These are phyloP conservation scores for Saccharum hybrid DNA, from an alignment of 202 grass and related monocot genomes.

Conservation along the genomic window DNA sequence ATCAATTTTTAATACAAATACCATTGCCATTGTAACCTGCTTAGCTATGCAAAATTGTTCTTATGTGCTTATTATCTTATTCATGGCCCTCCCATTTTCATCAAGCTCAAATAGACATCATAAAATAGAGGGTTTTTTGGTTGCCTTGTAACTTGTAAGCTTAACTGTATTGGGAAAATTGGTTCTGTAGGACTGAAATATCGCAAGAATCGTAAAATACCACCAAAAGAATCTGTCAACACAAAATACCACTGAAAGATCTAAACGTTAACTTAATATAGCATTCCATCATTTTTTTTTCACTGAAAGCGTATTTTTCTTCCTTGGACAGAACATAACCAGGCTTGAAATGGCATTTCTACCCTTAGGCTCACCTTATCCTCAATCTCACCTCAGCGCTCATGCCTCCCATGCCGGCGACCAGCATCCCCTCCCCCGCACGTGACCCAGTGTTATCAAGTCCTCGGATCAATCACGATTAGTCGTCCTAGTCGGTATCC, in stretches of 20 bases:
- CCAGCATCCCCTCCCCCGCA: too few relatives aligned
- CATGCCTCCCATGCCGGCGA: too few relatives aligned
- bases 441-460: too few relatives aligned
- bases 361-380: too few relatives aligned
- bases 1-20: not conserved
- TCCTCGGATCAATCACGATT: too few relatives aligned
- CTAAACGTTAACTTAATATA: not conserved
- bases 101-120: not conserved
- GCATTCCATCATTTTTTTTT: not conserved
- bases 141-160: not conserved
- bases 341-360: too few relatives aligned
- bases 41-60: too few relatives aligned
- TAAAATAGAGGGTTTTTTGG: not conserved
- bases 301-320: not conserved
- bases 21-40: not conserved
- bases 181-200: not conserved
- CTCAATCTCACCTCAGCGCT: too few relatives aligned
- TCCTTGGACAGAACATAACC: too few relatives aligned
- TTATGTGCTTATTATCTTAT: not conserved
- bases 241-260: not conserved
- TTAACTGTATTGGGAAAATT: not conserved
- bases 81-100: not conserved
- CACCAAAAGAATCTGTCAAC: too few relatives aligned
- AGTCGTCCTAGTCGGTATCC: too few relatives aligned
- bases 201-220: not conserved